Conservation (phyloP, 495 filamentous ascomycete genomes). For the Penicillium psychrofluorescens region DNA sequence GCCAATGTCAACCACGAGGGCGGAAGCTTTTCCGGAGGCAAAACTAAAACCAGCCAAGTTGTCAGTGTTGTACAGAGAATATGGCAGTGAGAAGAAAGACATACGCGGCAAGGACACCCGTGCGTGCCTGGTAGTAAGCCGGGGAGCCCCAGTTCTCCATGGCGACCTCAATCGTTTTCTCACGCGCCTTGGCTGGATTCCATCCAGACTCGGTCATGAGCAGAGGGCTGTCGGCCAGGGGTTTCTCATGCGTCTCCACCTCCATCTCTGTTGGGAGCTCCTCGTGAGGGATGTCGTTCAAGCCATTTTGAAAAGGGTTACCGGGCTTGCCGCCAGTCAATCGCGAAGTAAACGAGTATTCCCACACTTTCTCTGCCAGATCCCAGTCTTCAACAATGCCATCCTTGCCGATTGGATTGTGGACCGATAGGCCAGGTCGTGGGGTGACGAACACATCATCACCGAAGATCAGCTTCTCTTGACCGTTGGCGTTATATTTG, state of each 20-base stretch:
- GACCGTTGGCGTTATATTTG: slow-evolving; percentile 45
- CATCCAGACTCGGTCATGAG: slow-evolving; percentile 92
- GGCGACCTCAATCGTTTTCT: slow-evolving; percentile 86
- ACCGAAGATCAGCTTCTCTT: slow-evolving; percentile 64
- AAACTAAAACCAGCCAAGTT: slow-evolving; percentile 46
- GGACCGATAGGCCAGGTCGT: slow-evolving; percentile 65
- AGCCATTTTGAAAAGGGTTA: slow-evolving; percentile 62
- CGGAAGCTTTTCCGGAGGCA: slow-evolving; percentile 84
- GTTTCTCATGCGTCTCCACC: slow-evolving; percentile 64
- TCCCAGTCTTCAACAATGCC: slow-evolving; percentile 97
- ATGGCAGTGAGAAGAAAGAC: slow-evolving; percentile 13
- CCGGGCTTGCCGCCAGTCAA: slow-evolving; percentile 59
- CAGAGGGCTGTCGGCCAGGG: slow-evolving; percentile 80
- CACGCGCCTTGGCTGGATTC: slow-evolving; percentile 79
- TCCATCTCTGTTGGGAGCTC: slow-evolving; percentile 63
- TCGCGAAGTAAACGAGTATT: slow-evolving; percentile 73
- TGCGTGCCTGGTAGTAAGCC: slow-evolving; percentile 81
- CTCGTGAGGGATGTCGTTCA: slow-evolving; percentile 58
- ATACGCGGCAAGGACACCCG: slow-evolving; percentile 58
- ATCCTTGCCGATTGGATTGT: slow-evolving; percentile 85
- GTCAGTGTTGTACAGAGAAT: slow-evolving; percentile 1
- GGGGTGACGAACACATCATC: slow-evolving; percentile 80
- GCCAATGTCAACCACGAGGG: slow-evolving; percentile 85
- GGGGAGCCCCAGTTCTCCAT: slow-evolving; percentile 95
- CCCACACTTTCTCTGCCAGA: slow-evolving; percentile 80